phyloP scores from a whole-genome alignment of 169 alveolate genomes.

The Ichthyophthirius multifiliis region DNA sequence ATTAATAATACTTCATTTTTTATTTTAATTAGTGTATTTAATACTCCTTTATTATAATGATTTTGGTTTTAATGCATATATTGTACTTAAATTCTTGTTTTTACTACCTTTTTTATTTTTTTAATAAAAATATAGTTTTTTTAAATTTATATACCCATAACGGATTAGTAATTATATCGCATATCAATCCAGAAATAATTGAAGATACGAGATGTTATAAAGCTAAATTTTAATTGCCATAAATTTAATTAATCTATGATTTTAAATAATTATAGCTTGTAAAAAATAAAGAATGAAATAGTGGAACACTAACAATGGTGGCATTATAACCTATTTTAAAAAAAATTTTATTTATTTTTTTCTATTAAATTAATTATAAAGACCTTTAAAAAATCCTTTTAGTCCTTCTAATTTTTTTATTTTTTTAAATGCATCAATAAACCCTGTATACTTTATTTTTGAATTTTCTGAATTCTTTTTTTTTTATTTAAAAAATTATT shows the following conservation, averaged over 20 bases:
- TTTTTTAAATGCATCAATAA: conserved; percentile 6
- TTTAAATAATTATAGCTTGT: conserved; percentile 20
- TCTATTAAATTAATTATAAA: too few relatives aligned
- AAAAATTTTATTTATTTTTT: too few relatives aligned
- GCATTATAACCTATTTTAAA: conserved; percentile 33
- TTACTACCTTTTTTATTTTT: too few relatives aligned
- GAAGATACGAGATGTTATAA: conserved; percentile 17
- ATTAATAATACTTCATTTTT: too few relatives aligned
- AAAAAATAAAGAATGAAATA: conserved; percentile 32
- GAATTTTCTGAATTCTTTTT: conserved; percentile 21
- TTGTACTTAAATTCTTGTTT: too few relatives aligned
- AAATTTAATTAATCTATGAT: neutral
- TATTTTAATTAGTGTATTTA: too few relatives aligned
- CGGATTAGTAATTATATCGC: conserved; percentile 43
- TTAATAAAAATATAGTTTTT: too few relatives aligned
- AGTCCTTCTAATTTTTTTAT: conserved; percentile 31
- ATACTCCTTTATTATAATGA: neutral
- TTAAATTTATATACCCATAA: conserved; percentile 38
- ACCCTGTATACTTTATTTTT: conserved; percentile 22
- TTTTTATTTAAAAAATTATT: too few relatives aligned
- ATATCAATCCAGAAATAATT: conserved; percentile 14
- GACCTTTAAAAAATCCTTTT: conserved; percentile 39
- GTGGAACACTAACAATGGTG: conserved; percentile 24
- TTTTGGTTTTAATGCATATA: neutral
- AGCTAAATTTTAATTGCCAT: neutral